phyloP scores from a whole-genome alignment of 441 rosid species.

The Iberis amara region DNA sequence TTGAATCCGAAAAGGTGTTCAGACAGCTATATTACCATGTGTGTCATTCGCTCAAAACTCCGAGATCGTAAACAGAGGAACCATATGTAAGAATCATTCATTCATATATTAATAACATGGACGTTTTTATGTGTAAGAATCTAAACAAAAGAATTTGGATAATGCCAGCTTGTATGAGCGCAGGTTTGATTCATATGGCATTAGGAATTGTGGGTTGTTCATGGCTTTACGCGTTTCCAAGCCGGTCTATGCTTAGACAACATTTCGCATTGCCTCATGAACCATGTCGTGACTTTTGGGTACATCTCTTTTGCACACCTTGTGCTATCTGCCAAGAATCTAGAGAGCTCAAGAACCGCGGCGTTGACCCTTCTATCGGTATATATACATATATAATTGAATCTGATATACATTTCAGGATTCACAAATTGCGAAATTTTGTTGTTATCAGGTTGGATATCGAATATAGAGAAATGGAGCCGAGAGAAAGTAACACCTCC shows the following conservation, averaged over 20 bases:
- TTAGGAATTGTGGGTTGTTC: constrained; percentile 32
- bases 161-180: constrained; percentile 27
- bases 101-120: background rate
- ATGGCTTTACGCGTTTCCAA: constrained; percentile 37
- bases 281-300: constrained; percentile 35
- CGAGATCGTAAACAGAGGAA: constrained; percentile 36
- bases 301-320: constrained; percentile 29
- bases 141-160: too few species aligned
- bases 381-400: background rate
- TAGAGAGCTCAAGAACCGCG: constrained; percentile 36
- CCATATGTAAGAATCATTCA: constrained; percentile 30
- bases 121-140: background rate
- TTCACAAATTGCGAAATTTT: too few species aligned
- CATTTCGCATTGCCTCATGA: constrained; percentile 39
- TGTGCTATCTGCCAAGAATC: constrained; percentile 42
- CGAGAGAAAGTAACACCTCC: constrained; percentile 40
- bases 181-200: constrained; percentile 33
- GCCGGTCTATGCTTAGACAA: constrained; percentile 33
- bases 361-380: constrained; percentile 37
- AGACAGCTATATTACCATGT: constrained; percentile 34
- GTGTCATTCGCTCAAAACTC: constrained; percentile 32
- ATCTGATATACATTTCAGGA: background rate
- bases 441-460: constrained; percentile 39
- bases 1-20: constrained; percentile 29
- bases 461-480: constrained; percentile 43